These are phyloP conservation scores for Claviceps humidiphila DNA, from an alignment of 2,329 filamentous ascomycete genomes.

Conservation along the genomic window DNA sequence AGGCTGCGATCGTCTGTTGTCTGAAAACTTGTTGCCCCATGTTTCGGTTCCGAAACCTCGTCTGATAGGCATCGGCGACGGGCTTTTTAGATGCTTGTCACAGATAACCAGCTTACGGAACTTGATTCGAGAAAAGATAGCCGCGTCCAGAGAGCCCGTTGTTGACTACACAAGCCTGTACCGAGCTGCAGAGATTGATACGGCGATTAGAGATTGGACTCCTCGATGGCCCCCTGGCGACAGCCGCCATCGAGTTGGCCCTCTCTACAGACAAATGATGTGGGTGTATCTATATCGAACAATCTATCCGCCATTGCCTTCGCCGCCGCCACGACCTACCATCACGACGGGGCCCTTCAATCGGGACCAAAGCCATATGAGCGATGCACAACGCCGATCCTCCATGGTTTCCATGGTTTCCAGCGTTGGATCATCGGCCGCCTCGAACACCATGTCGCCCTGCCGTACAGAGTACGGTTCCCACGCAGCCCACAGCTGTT, in stretches of 20 bases:
- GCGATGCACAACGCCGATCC: slow-evolving; percentile 15
- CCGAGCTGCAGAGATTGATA: slow-evolving; percentile 63
- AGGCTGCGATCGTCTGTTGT: slow-evolving; percentile 23
- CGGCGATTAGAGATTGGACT: slow-evolving; percentile 60
- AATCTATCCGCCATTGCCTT: slow-evolving; percentile 41
- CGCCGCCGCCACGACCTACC: slow-evolving; percentile 17
- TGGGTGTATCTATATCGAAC: slow-evolving; percentile 52
- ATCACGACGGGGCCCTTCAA: slow-evolving; percentile 15
- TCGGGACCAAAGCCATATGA: slow-evolving; percentile 10
- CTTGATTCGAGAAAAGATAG: slow-evolving; percentile 56
- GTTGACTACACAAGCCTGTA: slow-evolving; percentile 64
- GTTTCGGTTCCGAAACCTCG: slow-evolving; percentile 33
- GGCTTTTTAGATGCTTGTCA: slow-evolving; percentile 64
- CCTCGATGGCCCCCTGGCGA: slow-evolving; percentile 48
- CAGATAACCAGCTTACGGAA: slow-evolving; percentile 69
- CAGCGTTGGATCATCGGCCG: slow-evolving; percentile 9
- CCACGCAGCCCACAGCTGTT: slow-evolving; percentile 16
- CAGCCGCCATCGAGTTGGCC: slow-evolving; percentile 39
- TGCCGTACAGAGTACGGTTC: not conserved
- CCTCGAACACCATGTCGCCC: not conserved
- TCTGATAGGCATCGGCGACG: slow-evolving; percentile 72
- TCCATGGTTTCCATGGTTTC: slow-evolving; percentile 26
- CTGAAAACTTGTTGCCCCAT: slow-evolving; percentile 30
- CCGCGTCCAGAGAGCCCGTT: slow-evolving; percentile 45
- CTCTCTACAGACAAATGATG: slow-evolving; percentile 53